Percentiles rank a stretch among this genome's conserved stretches.
phyloP scores from a whole-genome alignment of 2,329 filamentous ascomycete genomes.

The Ophiocordyceps unilateralis region DNA sequence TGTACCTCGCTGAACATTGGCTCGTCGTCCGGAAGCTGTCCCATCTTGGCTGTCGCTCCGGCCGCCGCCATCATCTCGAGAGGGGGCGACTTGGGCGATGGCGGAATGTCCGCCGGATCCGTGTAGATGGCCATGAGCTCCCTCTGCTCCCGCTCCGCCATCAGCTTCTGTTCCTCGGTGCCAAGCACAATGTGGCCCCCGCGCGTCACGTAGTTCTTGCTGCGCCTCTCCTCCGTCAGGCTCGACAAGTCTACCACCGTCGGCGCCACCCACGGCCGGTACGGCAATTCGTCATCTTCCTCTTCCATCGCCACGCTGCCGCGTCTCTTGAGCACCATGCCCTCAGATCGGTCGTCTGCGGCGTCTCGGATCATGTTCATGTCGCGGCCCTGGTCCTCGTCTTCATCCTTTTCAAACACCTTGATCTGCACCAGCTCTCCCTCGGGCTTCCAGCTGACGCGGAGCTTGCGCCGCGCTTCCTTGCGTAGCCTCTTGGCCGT shows the following conservation, averaged over 20 bases:
- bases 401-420: conserved; percentile 54
- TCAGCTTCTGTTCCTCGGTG: conserved; percentile 37
- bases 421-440: conserved; percentile 47
- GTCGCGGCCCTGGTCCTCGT: conserved; percentile 51
- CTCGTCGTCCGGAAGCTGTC: conserved; percentile 20
- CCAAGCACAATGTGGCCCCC: conserved; percentile 32
- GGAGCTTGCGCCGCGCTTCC: conserved; percentile 50
- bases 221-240: conserved; percentile 26
- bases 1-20: conserved; percentile 30
- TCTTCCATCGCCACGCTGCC: conserved; percentile 31
- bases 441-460: conserved; percentile 55
- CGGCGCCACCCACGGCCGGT: conserved; percentile 35
- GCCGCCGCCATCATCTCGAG: conserved; percentile 12
- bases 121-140: conserved; percentile 47
- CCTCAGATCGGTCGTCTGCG: conserved; percentile 55
- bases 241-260: conserved; percentile 26
- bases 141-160: conserved; percentile 37
- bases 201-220: conserved; percentile 33
- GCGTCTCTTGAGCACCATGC: conserved; percentile 48
- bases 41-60: conserved; percentile 13
- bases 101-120: conserved; percentile 34
- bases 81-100: conserved; percentile 35
- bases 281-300: conserved; percentile 38
- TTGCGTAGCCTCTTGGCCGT: conserved; percentile 52
- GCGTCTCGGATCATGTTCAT: conserved; percentile 55